These are phyloP conservation scores for Lenwebbia sp. DNA, from an alignment of 345 rosid genomes.

Conservation along the genomic window DNA sequence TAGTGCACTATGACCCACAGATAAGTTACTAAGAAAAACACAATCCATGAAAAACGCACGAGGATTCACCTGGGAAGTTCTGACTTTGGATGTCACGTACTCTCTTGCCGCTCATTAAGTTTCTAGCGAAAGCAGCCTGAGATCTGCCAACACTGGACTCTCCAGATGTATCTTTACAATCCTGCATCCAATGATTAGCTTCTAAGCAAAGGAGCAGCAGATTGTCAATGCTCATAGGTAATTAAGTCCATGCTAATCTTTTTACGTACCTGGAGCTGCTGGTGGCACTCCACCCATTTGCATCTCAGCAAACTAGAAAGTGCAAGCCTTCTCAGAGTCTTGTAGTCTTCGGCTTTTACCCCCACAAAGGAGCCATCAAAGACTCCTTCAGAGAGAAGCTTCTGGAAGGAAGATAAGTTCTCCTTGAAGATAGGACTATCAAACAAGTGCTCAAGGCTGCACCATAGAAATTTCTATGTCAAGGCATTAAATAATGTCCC, in stretches of 20 bases:
- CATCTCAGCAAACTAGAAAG: constrained; percentile 45
- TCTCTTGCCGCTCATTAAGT: constrained; percentile 33
- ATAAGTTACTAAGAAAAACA: not conserved
- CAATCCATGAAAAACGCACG: not conserved
- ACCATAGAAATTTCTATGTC: constrained; percentile 5
- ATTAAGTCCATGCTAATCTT: not conserved
- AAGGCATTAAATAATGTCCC: not conserved
- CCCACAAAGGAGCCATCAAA: constrained; percentile 48
- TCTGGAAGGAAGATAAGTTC: constrained; percentile 57
- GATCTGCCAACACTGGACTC: constrained; percentile 1
- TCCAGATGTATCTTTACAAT: constrained; percentile 13
- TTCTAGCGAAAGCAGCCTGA: constrained; percentile 25
- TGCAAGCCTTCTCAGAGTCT: constrained; percentile 50
- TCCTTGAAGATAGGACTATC: constrained; percentile 84
- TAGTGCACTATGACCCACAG: not conserved
- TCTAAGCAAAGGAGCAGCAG: not conserved
- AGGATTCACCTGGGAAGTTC: constrained; percentile 46
- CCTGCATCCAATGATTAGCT: constrained; percentile 28
- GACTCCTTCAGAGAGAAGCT: constrained; percentile 66
- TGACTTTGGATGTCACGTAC: constrained; percentile 33
- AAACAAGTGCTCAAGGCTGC: constrained; percentile 72
- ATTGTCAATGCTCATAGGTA: not conserved
- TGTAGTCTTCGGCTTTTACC: constrained; percentile 49
- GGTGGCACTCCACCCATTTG: constrained; percentile 58
- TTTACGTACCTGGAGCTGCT: constrained; percentile 43